Evolutionary conservation across 164 flowering plant species (phyloP).

Genomic region (Magnolia officinalis): DNA sequence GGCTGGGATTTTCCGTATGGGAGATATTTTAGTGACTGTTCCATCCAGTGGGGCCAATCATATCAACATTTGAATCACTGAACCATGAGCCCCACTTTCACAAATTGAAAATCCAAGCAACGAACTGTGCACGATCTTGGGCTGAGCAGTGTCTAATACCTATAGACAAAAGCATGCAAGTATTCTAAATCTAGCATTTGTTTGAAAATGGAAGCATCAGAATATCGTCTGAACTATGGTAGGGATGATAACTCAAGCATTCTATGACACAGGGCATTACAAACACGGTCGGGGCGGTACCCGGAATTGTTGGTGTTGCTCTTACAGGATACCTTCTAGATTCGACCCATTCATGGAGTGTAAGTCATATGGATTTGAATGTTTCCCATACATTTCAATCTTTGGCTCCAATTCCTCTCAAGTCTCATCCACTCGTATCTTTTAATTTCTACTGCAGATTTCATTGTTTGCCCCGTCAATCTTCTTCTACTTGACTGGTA

Average conservation of each 20-base stretch:
- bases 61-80: too few relatives aligned
- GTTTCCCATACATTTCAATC: background rate
- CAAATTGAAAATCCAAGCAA: too few relatives aligned
- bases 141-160: too few relatives aligned
- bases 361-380: constrained; percentile 34
- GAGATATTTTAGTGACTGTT: too few relatives aligned
- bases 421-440: background rate
- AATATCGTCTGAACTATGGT: background rate
- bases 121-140: too few relatives aligned
- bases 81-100: too few relatives aligned
- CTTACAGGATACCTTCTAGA: constrained; percentile 93
- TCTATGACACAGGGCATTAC: constrained; percentile 71
- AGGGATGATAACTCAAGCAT: background rate
- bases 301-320: constrained; percentile 93
- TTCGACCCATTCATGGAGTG: constrained; percentile 97
- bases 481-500: constrained; percentile 95
- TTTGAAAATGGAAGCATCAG: too few relatives aligned
- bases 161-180: too few relatives aligned
- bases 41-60: too few relatives aligned
- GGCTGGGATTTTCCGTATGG: too few relatives aligned
- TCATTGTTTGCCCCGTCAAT: constrained; percentile 91
- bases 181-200: too few relatives aligned
- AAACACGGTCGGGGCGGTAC: constrained; percentile 94
- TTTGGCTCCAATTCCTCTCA: background rate
- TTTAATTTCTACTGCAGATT: constrained; percentile 44